Base-by-base conservation (phyloP, 1,139 yeast genomes). In the Yamadazyma blattariae region DNA sequence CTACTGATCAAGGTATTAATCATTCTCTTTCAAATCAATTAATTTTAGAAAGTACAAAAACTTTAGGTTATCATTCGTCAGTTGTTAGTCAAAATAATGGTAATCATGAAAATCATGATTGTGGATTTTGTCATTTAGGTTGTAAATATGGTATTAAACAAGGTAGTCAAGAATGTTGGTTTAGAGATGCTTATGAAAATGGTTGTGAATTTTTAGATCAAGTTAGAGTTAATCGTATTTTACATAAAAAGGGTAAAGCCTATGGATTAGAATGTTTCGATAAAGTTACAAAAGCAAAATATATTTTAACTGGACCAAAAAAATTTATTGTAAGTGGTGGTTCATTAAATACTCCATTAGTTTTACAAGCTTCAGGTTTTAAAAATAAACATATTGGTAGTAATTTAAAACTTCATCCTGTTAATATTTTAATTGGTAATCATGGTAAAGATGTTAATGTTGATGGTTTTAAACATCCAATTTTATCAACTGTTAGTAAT, bases 361-460 rank as follows among this genome's bases (percentile, higher is more conserved):
- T 77, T 13, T 63, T 77, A 37, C 64, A 65, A 47, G 61, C 71
- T 27, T 75, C 82, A 2, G 77, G 78, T 0, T 77, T 77, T 57
- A 67, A 57, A 42, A 77, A 77, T 51, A 67, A 61, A 44, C 61
- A 75, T 46, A 77, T 78, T 50, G 83, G 84, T 29, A 46, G 54
- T 15, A 74, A 77, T 40, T 66, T 78, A 46, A 74, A 72, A 46
- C 60, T 77, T 29, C 83, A 78, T 48, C 83, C 84, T 1, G 71
- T 63, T 2, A 59, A 71, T 0, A 52, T 56, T 5, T 48, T 71
- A 2, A 51, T 57, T 38, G 82, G 78, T 0, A 71, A 67, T 39
- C 73, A 66, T 47, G 69, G 67, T 10, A 45, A 44, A 16, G 66
- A 61, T 0, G 55, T 54, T 9, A 52, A 54, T 10, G 55, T 66